These are phyloP conservation scores for Huntiella moniliformis DNA, from an alignment of 2,329 filamentous ascomycete species.

Conservation along the genomic window DNA sequence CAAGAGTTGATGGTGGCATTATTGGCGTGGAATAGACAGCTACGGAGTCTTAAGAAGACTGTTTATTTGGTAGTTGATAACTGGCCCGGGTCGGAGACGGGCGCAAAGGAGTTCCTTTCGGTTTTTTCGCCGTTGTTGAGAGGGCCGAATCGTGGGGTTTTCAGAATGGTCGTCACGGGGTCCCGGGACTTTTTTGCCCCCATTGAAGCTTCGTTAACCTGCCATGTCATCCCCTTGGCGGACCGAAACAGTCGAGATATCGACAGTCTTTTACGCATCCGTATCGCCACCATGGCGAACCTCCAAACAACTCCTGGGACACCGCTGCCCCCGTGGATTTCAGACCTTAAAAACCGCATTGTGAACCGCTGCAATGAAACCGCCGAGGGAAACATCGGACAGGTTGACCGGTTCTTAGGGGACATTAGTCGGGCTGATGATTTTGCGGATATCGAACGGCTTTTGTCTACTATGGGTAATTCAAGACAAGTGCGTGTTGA, in stretches of 20 bases:
- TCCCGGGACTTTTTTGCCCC: not conserved
- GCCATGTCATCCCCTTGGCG: not conserved
- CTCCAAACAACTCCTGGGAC: not conserved
- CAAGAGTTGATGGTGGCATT: too few species aligned
- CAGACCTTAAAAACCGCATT: not conserved
- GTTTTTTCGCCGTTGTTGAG: too few species aligned
- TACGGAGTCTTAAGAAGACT: too few species aligned
- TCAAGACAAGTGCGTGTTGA: slow-evolving; percentile 18
- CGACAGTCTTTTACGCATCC: not conserved
- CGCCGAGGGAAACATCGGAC: not conserved
- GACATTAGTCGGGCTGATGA: slow-evolving; percentile 19
- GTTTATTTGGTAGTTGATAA: too few species aligned
- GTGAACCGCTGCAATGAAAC: not conserved
- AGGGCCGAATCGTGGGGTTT: too few species aligned
- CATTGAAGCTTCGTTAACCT: not conserved
- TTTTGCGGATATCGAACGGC: slow-evolving; percentile 18
- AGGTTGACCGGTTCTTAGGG: slow-evolving; percentile 14
- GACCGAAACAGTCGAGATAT: not conserved
- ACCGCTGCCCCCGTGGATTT: not conserved
- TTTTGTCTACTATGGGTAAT: slow-evolving; percentile 17
- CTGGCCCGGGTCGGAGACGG: too few species aligned
- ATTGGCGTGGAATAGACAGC: too few species aligned
- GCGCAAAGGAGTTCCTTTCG: too few species aligned
- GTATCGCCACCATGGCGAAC: not conserved
- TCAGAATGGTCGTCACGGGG: too few species aligned